These are phyloP conservation scores for Pseudocercospora fuligena DNA, from an alignment of 2,329 filamentous ascomycete species.

Conservation along the genomic window DNA sequence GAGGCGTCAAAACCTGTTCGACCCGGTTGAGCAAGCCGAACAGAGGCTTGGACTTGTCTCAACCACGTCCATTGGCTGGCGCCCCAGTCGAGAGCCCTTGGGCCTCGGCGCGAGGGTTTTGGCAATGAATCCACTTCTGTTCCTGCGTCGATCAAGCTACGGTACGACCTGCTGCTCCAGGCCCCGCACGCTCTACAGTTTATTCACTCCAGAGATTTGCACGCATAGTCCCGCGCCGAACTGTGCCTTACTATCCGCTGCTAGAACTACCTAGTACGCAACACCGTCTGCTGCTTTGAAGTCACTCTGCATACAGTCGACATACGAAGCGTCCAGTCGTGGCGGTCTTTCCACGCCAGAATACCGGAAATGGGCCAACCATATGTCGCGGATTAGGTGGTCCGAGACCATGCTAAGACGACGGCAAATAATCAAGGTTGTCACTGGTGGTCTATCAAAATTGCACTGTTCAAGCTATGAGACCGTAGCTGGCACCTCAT, in stretches of 20 bases:
- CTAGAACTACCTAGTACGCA: neutral
- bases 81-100: neutral
- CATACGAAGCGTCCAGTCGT: conserved; percentile 8
- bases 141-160: neutral
- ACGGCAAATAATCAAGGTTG: neutral
- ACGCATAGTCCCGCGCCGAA: neutral
- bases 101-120: neutral
- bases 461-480: neutral
- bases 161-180: neutral
- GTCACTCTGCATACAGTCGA: neutral
- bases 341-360: neutral
- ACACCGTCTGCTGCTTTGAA: neutral
- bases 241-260: neutral
- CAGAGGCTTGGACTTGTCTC: neutral
- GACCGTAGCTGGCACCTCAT: neutral
- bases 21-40: neutral
- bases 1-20: neutral
- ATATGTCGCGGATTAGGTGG: neutral
- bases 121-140: neutral
- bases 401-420: neutral
- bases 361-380: conserved; percentile 2
- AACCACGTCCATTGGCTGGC: neutral
- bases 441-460: conserved; percentile 4
- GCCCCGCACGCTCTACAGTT: neutral
- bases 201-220: neutral